Percentiles rank a stretch among this genome's conserved stretches.
Conservation (phyloP, 805 yeast species). For the Isabelozyma gotoi region DNA sequence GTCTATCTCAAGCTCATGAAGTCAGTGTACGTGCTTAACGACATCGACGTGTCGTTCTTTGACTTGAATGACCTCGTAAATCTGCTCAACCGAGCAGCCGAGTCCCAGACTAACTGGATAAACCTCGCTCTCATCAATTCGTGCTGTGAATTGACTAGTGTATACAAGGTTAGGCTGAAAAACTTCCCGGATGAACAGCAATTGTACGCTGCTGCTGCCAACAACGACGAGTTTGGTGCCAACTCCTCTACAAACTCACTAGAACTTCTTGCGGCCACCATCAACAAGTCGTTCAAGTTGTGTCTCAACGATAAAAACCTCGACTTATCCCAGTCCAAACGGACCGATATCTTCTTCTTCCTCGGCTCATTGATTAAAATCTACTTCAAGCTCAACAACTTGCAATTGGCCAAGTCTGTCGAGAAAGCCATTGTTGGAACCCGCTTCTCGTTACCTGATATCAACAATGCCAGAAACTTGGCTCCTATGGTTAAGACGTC, state of each 20-base stretch:
- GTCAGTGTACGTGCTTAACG: constrained; percentile 29
- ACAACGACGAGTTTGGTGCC: constrained; percentile 13
- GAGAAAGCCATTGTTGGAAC: constrained; percentile 66
- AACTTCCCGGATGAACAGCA: constrained; percentile 23
- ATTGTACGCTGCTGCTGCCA: constrained; percentile 1
- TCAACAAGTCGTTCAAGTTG: constrained; percentile 72
- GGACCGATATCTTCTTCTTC: constrained; percentile 67
- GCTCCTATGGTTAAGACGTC: constrained; percentile 28
- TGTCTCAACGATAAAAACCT: constrained; percentile 77
- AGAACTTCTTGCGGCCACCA: constrained; percentile 59
- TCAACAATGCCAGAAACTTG: constrained; percentile 19
- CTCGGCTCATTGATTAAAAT: constrained; percentile 67
- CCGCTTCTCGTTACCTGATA: constrained; percentile 50
- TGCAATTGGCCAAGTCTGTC: constrained; percentile 72
- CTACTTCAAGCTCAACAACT: constrained; percentile 64
- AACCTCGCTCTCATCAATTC: constrained; percentile 40
- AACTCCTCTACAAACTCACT: constrained; percentile 25
- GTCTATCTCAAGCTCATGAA: constrained; percentile 35
- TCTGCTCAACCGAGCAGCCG: constrained; percentile 52
- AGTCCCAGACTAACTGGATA: constrained; percentile 53
- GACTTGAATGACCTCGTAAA: constrained; percentile 43
- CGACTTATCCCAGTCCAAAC: constrained; percentile 48
- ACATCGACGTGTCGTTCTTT: constrained; percentile 30
- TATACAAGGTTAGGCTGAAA: constrained; percentile 35
- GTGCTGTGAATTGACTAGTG: constrained; percentile 40